Conservation (phyloP, 2,329 filamentous ascomycete genomes). For the Biscogniauxia mediterranea region DNA sequence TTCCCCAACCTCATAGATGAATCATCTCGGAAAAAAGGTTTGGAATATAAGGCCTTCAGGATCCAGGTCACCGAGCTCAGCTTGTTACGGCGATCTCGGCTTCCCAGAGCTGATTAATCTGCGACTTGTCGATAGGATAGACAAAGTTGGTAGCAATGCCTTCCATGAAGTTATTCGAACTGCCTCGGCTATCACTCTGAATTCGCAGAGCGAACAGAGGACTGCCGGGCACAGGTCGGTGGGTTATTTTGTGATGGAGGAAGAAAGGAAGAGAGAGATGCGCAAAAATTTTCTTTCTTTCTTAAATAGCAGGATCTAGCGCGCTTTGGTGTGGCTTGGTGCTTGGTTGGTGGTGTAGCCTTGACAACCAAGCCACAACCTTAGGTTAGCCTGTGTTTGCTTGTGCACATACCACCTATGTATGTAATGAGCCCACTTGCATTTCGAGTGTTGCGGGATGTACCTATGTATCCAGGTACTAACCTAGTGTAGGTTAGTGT, state of each 20-base stretch:
- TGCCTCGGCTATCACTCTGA: conserved; percentile 76
- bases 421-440: no score
- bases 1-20: conserved; percentile 84
- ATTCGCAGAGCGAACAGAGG: conserved; percentile 60
- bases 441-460: no score
- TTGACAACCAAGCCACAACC: no score
- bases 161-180: conserved; percentile 78
- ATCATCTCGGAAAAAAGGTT: conserved; percentile 86
- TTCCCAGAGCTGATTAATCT: conserved; percentile 67
- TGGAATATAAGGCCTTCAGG: conserved; percentile 80
- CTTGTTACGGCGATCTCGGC: conserved; percentile 66
- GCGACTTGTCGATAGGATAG: conserved; percentile 94
- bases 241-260: conserved; percentile 39
- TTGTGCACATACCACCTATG: neutral
- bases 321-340: no score
- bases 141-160: conserved; percentile 74
- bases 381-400: no score
- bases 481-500: no score
- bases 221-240: conserved; percentile 84
- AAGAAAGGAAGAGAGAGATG: conserved; percentile 35
- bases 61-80: conserved; percentile 63
- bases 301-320: neutral
- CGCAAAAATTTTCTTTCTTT: conserved; percentile 23
- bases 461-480: no score
- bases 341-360: no score